These are phyloP conservation scores for Fusarium setosum DNA, from an alignment of 2,329 filamentous ascomycete species.

Conservation along the genomic window DNA sequence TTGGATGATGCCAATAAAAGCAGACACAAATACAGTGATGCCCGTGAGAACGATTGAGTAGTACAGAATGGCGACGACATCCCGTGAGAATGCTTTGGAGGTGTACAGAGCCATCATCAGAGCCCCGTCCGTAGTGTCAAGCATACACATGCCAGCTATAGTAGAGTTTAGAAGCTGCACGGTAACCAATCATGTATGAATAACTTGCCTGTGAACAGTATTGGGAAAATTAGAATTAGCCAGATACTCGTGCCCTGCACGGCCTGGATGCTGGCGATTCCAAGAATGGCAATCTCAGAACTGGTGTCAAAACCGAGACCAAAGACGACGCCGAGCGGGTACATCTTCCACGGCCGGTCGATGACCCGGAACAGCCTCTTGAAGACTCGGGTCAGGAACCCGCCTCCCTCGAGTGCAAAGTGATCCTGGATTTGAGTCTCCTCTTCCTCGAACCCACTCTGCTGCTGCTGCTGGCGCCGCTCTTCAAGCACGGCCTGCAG, in stretches of 20 bases:
- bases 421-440: constrained; percentile 51
- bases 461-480: constrained; percentile 32
- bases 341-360: constrained; percentile 93
- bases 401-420: constrained; percentile 80
- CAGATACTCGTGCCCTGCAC: constrained; percentile 89
- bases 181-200: too few species aligned
- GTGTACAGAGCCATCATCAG: constrained; percentile 97
- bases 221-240: constrained; percentile 92
- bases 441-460: constrained; percentile 41
- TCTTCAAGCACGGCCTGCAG: constrained; percentile 69
- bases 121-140: constrained; percentile 93
- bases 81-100: constrained; percentile 79
- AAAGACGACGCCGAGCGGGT: constrained; percentile 87
- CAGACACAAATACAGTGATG: constrained; percentile 84
- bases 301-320: constrained; percentile 96
- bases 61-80: constrained; percentile 90
- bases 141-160: constrained; percentile 88
- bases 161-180: neutral
- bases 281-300: constrained; percentile 91
- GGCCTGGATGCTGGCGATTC: constrained; percentile 89
- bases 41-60: constrained; percentile 90
- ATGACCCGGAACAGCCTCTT: constrained; percentile 81
- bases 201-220: constrained; percentile 83
- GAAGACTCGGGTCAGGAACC: constrained; percentile 78
- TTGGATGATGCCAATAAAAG: constrained; percentile 88